Base-by-base conservation (phyloP, 2,329 filamentous ascomycete species). In the Penicillium psychrosexuale region DNA sequence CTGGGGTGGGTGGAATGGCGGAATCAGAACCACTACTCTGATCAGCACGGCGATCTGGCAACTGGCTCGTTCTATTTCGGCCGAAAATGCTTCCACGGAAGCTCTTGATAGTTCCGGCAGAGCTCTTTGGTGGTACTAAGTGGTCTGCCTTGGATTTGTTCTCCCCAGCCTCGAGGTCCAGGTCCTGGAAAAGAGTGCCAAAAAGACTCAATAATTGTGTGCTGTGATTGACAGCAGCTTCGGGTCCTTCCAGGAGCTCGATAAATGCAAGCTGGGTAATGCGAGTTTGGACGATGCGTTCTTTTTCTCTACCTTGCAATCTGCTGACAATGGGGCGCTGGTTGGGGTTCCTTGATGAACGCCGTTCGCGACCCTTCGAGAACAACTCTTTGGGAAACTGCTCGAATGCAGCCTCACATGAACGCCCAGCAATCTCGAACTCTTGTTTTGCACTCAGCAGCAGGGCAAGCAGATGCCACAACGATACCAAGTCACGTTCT, bases 401-500 rank as follows among this genome's bases (percentile, higher is more conserved):
- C 62, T 96, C 91, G 68, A 97, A 89, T 3, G 91, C 92, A 27
- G 90, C 91, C 69, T 96, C 91, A 63, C 92, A 97, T 31, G 91
- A 88, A 66, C 87, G 86, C 28, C 84, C 82, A 2, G 94, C 92
- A 71, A 89, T 88, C 47, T 84, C 78, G 65, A 89, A 96, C 59
- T 97, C 91, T 61, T 96, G 89, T 60, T 89, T 86, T 1, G 91
- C 90, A 61, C 90, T 96, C 30, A 97, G 76, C 22, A 97, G 79
- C 24, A 99, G 80, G 0, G 91, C 87, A 44, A 99, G 80, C 15
- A 99, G 80, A 77, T 99, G 94, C 92, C 94, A 97, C 24, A 97
- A 75, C 2, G 92, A 87, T 24, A 97, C 85, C n/a, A 84, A 66
- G 58, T 81, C 80, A 47, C 80, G 70, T 44, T 73, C 71, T 33